Conservation (phyloP, 495 filamentous ascomycete genomes). For the Hypoxylon subgilvum region DNA sequence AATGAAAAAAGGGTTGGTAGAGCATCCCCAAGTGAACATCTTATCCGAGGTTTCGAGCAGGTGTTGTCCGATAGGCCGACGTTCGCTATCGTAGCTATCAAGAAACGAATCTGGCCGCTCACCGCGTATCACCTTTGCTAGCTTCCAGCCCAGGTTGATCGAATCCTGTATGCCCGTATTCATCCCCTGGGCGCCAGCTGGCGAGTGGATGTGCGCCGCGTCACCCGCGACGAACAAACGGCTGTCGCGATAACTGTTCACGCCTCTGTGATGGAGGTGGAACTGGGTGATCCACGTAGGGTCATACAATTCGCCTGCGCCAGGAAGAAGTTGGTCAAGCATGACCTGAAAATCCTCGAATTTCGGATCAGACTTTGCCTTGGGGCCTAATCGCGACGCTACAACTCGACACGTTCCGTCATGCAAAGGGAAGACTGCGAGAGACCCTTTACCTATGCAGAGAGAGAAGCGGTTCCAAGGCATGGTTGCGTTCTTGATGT, state of each 20-base stretch:
- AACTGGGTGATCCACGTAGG: constrained; percentile 49
- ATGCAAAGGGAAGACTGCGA: constrained; percentile 30
- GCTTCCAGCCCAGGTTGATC: constrained; percentile 64
- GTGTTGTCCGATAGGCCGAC: constrained; percentile 42
- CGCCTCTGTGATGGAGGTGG: constrained; percentile 46
- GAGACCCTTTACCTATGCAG: constrained; percentile 26
- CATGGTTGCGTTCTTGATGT: constrained; percentile 21
- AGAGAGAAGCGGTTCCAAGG: constrained; percentile 31
- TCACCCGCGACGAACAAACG: constrained; percentile 62
- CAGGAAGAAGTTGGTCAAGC: constrained; percentile 24
- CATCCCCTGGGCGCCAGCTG: constrained; percentile 63
- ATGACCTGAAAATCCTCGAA: constrained; percentile 27
- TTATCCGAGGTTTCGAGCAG: constrained; percentile 45
- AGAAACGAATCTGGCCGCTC: constrained; percentile 36
- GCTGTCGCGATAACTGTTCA: constrained; percentile 44
- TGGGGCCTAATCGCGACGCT: constrained; percentile 19
- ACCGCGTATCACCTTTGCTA: constrained; percentile 44
- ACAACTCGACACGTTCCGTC: constrained; percentile 33
- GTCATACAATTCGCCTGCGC: constrained; percentile 42
- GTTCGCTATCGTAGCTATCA: constrained; percentile 46
- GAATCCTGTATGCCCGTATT: constrained; percentile 65
- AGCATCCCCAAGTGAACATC: constrained; percentile 45
- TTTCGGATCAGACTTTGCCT: constrained; percentile 3
- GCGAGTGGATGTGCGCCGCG: constrained; percentile 63
- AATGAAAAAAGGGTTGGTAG: constrained; percentile 37